Evolutionary conservation across 306 rosid species (phyloP), one percentile per base, ranked within the genome.

Genomic region (Ammopiptanthus mongolicus): DNA sequence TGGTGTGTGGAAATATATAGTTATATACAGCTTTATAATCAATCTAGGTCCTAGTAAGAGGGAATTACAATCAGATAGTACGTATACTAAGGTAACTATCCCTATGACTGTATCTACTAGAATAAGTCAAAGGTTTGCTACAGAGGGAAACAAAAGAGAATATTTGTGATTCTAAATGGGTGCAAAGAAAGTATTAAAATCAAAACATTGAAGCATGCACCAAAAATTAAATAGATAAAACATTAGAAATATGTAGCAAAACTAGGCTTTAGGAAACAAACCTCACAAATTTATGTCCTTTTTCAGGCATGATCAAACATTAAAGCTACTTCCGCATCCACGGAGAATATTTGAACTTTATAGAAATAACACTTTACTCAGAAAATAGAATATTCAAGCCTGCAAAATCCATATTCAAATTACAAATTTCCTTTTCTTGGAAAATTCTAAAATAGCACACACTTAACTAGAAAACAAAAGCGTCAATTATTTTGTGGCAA

Each of bases 211-310:
- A 9, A 61, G 15, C 29, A 15, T 33, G 18, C 29, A 28, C 44
- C 12, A 52, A 69, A 52, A 52, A 12, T 41, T 9, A 41, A 28
- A 6, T 12, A 21, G 52, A 34, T 33, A 57, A 8, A 34, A 14
- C 36, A 25, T 13, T 36, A 57, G 17, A 58, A 55, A 75, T 44
- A 9, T 14, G 22, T 50, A 64, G 39, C 52, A 48, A 80, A 2
- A 53, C n/a, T 3, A 78, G 51, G 73, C 21, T 17, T 74, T 42
- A 61, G 67, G 48, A 13, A 61, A 82, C 91, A 64, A 77, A 93
- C 98, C 97, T 93, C 46, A 86, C 87, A 89, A 80, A 84, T 69
- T 73, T 86, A 17, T 44, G 61, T 69, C 72, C 83, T 81, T 56
- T 77, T 34, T 69, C 5, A 37, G 70, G 56, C 96, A 93, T 89